Base-by-base conservation (phyloP, 768 basidiomycete genomes). In the Leucocoprinus leucothites region DNA sequence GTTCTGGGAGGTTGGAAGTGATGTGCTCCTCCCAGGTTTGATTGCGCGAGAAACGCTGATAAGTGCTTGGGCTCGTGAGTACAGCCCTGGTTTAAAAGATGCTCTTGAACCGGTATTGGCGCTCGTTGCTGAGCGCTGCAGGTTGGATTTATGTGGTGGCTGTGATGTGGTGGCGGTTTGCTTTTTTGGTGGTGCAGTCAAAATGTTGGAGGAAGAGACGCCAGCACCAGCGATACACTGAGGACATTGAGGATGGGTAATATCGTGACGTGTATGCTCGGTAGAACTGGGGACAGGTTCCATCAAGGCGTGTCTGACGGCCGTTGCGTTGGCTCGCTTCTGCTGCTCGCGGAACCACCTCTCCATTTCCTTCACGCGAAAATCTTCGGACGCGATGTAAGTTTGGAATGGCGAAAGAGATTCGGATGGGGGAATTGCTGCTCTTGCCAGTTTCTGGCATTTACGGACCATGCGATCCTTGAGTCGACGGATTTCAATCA, bases 391-490 rank as follows among this genome's bases (percentile, higher is more conserved):
- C 1, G 88, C 86, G 47, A 86, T 75, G 36, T 87, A 70, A 9
- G 85, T 85, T 58, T 84, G 82, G 68, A 88, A 89, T 28, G 79
- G 72, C 18, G 71, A 69, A 50, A 72, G 60, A 52, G 74, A 68
- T 41, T 68, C 74, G 24, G 71, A 65, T 26, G 74, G 64, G 11
- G 78, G 70, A 52, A 61, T 44, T 1, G 64, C 56, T 1, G 68
- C 68, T 58, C 78, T 82, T 43, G 81, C 79, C 42, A 89, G 70
- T 53, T 84, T 81, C 60, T 83, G 82, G 64, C 86, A 89, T 63
- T 89, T 90, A 67, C 87, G 84, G 58, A 89, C 82, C 87, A 89
- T 88, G 56, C 88, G 80, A 66, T 90, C 87, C 72, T 90, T 90
- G 63, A 90, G 74, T 59, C 82, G 87, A 13, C 87, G 86, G 46